Evolutionary conservation across 2,329 filamentous ascomycete species (phyloP).

Genomic region (Lecanicillium sp.): DNA sequence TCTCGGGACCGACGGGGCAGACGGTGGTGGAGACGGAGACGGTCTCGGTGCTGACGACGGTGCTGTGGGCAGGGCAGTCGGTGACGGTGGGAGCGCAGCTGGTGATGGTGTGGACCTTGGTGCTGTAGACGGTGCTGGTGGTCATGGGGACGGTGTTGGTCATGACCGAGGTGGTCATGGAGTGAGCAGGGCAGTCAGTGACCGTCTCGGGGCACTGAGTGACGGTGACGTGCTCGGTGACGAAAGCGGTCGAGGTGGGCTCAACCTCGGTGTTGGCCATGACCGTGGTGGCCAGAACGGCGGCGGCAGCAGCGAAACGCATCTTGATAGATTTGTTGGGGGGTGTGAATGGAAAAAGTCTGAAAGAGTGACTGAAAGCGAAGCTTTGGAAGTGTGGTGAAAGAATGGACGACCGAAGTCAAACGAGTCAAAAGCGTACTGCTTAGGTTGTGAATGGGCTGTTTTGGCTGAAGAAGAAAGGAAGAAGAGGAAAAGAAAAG

Average conservation of each 20-base stretch:
- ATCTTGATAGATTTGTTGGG: slow-evolving; percentile 45
- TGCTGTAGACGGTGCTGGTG: slow-evolving; percentile 51
- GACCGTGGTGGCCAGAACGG: slow-evolving; percentile 38
- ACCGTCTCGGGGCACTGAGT: slow-evolving; percentile 54
- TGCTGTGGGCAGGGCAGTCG: slow-evolving; percentile 50
- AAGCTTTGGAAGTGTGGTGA: slow-evolving; percentile 29
- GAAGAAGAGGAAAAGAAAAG: slow-evolving; percentile 23
- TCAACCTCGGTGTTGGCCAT: slow-evolving; percentile 19
- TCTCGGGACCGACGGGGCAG: slow-evolving; percentile 29
- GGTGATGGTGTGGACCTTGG: slow-evolving; percentile 56
- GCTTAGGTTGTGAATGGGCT: slow-evolving; percentile 33
- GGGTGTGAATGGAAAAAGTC: slow-evolving; percentile 27
- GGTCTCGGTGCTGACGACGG: slow-evolving; percentile 31
- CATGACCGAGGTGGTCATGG: slow-evolving; percentile 31
- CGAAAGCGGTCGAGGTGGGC: slow-evolving; percentile 45
- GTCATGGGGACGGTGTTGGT: slow-evolving; percentile 37
- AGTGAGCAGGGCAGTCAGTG: slow-evolving; percentile 52
- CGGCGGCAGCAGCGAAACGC: slow-evolving; percentile 52
- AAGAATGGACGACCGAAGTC: slow-evolving; percentile 57
- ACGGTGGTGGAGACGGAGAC: slow-evolving; percentile 34
- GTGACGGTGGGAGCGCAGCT: slow-evolving; percentile 54
- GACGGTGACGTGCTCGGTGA: slow-evolving; percentile 54
- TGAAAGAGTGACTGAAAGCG: slow-evolving; percentile 25
- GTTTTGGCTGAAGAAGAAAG: slow-evolving; percentile 37
- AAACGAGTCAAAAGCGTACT: slow-evolving; percentile 35